Evolutionary conservation across 768 basidiomycete species (phyloP).

Genomic region (Lepiota subincarnata): DNA sequence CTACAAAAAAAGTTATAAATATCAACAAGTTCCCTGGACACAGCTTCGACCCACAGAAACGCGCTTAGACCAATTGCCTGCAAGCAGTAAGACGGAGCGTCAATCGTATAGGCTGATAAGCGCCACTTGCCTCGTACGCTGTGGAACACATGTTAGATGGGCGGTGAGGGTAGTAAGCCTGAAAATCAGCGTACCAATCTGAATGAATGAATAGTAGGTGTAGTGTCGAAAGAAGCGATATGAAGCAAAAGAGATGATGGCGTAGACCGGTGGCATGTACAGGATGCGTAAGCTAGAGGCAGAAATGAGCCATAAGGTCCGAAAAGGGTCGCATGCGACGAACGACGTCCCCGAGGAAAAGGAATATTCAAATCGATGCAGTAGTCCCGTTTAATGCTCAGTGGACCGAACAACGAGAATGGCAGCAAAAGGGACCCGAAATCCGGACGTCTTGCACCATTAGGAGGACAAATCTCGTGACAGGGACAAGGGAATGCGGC

Average conservation of each 20-base stretch:
- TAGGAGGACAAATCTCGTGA: neutral
- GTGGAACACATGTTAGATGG: constrained; percentile 10
- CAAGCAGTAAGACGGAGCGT: neutral
- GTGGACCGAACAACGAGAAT: too few relatives aligned
- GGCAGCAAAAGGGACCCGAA: too few relatives aligned
- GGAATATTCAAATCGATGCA: neutral
- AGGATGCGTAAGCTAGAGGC: constrained; percentile 62
- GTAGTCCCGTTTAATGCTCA: too few relatives aligned
- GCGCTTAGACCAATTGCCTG: constrained; percentile 82
- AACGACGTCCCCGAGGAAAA: neutral
- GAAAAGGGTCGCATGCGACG: neutral
- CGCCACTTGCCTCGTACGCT: constrained; percentile 63
- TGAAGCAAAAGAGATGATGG: constrained; percentile 79
- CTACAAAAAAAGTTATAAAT: constrained; percentile 28
- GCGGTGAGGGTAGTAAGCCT: neutral
- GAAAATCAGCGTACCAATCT: constrained; percentile 30
- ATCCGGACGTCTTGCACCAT: too few relatives aligned
- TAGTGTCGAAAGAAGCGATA: constrained; percentile 82
- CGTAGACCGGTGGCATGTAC: constrained; percentile 83
- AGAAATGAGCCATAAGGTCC: neutral
- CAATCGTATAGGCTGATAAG: constrained; percentile 4
- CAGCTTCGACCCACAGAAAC: constrained; percentile 58
- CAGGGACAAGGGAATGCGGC: neutral
- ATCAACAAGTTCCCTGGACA: neutral
- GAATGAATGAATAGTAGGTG: constrained; percentile 45